Evolutionary conservation across 2,329 filamentous ascomycete genomes (phyloP).

Genomic region (Epichloe festucae): DNA sequence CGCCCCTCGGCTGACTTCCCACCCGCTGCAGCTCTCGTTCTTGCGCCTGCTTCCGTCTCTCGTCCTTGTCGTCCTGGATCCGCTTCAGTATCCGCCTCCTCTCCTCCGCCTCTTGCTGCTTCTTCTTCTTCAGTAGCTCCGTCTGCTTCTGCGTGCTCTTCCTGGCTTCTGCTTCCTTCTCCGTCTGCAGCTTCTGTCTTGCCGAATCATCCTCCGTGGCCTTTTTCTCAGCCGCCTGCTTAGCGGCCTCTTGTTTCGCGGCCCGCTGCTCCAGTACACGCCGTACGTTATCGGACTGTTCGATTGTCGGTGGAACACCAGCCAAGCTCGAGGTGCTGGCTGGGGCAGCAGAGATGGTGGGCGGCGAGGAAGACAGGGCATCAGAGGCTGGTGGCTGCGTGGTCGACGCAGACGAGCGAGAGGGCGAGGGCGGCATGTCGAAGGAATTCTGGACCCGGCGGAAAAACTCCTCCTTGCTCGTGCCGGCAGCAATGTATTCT

Average conservation of each 20-base stretch:
- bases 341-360: constrained; percentile 2
- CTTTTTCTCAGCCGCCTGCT: constrained; percentile 30
- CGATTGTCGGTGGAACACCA: constrained; percentile 10
- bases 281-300: constrained; percentile 21
- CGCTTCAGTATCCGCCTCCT: constrained; percentile 57
- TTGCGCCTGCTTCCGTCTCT: constrained; percentile 45
- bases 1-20: constrained; percentile 16
- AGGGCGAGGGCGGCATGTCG: constrained; percentile 11
- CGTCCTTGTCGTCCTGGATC: constrained; percentile 65
- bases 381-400: constrained; percentile 4
- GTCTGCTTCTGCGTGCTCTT: constrained; percentile 31
- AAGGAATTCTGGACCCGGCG: constrained; percentile 25
- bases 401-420: constrained; percentile 6
- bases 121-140: constrained; percentile 46
- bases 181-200: constrained; percentile 33
- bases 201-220: constrained; percentile 38
- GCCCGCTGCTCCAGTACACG: constrained; percentile 38
- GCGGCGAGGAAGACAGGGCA: constrained; percentile 1
- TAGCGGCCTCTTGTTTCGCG: constrained; percentile 28
- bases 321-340: constrained; percentile 9
- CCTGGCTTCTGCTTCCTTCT: constrained; percentile 25
- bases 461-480: constrained; percentile 53
- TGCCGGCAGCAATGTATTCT: constrained; percentile 58
- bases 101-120: constrained; percentile 54
- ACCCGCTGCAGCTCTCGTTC: constrained; percentile 31